These are phyloP conservation scores for Quercus rubra DNA, from an alignment of 306 rosid genomes.

Conservation along the genomic window DNA sequence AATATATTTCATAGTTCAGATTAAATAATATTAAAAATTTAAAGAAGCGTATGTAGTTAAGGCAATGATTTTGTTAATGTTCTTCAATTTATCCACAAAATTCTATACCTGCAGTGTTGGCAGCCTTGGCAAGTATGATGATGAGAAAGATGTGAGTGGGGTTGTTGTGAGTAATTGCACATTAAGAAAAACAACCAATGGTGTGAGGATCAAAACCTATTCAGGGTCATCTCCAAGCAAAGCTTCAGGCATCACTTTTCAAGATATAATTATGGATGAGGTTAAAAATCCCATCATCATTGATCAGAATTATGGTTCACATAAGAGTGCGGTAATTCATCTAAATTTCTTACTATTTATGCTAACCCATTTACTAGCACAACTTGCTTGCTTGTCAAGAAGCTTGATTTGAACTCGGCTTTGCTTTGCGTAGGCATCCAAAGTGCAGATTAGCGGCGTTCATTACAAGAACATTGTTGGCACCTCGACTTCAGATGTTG, in stretches of 20 bases:
- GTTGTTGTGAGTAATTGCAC: not conserved
- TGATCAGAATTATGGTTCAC: constrained; percentile 5
- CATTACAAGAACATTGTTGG: constrained; percentile 2
- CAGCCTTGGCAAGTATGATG: not conserved
- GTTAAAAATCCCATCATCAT: constrained; percentile 2
- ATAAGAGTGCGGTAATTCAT: not conserved
- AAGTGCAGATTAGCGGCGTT: not conserved
- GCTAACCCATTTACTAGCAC: not conserved
- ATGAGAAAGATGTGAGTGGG: not conserved
- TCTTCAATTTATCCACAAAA: too few relatives aligned
- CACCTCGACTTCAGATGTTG: not conserved
- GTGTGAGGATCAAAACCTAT: constrained; percentile 12
- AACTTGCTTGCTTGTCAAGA: too few relatives aligned
- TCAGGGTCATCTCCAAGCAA: not conserved
- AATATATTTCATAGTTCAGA: not conserved
- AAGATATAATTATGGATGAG: not conserved
- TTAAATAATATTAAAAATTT: too few relatives aligned
- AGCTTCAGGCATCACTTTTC: not conserved
- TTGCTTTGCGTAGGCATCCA: not conserved
- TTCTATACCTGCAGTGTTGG: constrained; percentile 14
- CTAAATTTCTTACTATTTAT: not conserved
- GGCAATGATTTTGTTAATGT: too few relatives aligned
- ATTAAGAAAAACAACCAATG: not conserved
- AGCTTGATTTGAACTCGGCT: too few relatives aligned
- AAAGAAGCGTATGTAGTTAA: too few relatives aligned